phyloP scores from a whole-genome alignment of 768 basidiomycete species.

The Termitomyces sp. region DNA sequence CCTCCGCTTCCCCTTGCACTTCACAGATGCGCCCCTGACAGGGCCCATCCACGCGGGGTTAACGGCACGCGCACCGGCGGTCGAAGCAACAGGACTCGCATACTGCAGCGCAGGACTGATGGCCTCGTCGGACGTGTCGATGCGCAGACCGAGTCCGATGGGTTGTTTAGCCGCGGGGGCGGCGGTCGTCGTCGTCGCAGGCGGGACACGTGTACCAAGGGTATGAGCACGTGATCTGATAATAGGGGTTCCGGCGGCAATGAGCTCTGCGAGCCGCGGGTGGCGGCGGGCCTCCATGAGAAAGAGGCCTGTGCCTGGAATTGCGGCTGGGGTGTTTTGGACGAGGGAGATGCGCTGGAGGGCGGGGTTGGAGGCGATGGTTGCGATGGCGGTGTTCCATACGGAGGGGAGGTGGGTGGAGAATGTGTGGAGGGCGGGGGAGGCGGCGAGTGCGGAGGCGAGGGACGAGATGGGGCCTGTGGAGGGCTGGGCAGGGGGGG shows the following conservation, averaged over 20 bases:
- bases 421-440: conserved; percentile 43
- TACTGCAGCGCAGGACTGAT: not conserved
- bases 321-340: not conserved
- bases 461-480: conserved; percentile 24
- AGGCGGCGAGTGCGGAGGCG: conserved; percentile 35
- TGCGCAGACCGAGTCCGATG: conserved; percentile 4
- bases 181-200: not conserved
- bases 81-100: not conserved
- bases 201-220: conserved; percentile 7
- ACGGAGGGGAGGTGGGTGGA: conserved; percentile 53
- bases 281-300: conserved; percentile 55
- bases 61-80: not conserved
- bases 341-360: conserved; percentile 21
- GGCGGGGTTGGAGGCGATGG: conserved; percentile 44
- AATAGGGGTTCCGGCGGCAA: conserved; percentile 45
- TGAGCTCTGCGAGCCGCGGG: conserved; percentile 47
- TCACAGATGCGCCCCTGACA: not conserved
- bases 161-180: not conserved
- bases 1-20: not conserved
- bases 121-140: conserved; percentile 4
- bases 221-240: conserved; percentile 23
- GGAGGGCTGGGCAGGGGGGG: conserved; percentile 30
- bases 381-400: conserved; percentile 54
- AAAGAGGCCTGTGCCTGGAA: conserved; percentile 51
- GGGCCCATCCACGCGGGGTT: conserved; percentile 7